Evolutionary conservation across 1,139 yeast species (phyloP).

Genomic region (Pichia sp.): DNA sequence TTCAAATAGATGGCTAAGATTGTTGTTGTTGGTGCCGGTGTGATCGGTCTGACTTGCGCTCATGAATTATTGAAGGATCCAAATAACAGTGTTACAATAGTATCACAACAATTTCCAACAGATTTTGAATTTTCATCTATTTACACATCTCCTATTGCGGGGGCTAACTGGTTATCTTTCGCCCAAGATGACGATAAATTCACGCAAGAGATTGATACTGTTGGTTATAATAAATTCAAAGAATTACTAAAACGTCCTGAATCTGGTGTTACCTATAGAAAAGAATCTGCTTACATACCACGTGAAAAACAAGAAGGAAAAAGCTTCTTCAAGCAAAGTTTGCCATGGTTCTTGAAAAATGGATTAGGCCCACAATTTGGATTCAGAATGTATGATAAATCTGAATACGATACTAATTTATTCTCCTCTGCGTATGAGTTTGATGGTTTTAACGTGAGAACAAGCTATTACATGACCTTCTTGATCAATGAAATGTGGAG

Average conservation of each 20-base stretch:
- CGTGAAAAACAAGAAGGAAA: conserved; percentile 19
- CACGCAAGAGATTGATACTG: conserved; percentile 34
- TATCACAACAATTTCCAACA: conserved; percentile 53
- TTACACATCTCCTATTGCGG: conserved; percentile 74
- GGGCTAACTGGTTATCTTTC: conserved; percentile 62
- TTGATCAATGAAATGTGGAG: conserved; percentile 34
- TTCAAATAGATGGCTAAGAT: conserved; percentile 19
- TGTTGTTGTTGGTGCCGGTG: conserved; percentile 37
- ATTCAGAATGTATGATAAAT: conserved; percentile 26
- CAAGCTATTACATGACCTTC: conserved; percentile 42
- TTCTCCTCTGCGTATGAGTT: conserved; percentile 35
- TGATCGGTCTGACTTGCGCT: conserved; percentile 61
- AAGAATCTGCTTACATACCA: conserved; percentile 30
- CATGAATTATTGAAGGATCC: conserved; percentile 37
- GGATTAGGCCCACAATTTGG: conserved; percentile 27
- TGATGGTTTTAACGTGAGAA: conserved; percentile 44
- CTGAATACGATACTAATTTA: conserved; percentile 29
- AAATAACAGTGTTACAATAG: conserved; percentile 35
- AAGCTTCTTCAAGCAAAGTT: not conserved
- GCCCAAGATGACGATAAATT: conserved; percentile 31
- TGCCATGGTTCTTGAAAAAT: conserved; percentile 43
- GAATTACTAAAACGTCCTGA: conserved; percentile 39
- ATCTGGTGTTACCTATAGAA: conserved; percentile 38
- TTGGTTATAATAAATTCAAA: conserved; percentile 36
- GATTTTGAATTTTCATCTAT: conserved; percentile 33